Conservation (phyloP, 176 grass and related monocot species). For the Lolium perenne region DNA sequence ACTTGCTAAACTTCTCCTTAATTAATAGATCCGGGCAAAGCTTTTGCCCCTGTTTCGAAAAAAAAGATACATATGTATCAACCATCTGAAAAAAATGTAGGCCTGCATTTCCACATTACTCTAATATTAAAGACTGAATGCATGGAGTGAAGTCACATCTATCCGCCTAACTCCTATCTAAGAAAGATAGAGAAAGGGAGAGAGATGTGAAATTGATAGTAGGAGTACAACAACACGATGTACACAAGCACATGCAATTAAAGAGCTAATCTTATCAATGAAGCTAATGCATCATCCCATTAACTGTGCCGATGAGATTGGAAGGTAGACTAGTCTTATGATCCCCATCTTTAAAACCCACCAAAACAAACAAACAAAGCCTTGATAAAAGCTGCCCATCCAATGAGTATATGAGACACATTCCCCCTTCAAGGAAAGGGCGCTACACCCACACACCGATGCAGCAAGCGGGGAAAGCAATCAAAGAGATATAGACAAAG, state of each 20-base stretch:
- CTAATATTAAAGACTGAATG: slow-evolving; percentile 1
- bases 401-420: slow-evolving; percentile 78
- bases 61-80: too few species aligned
- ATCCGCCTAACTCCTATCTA: slow-evolving; percentile 39
- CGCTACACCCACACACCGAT: slow-evolving; percentile 53
- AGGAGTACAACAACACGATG: neutral
- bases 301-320: slow-evolving; percentile 19
- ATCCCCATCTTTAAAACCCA: slow-evolving; percentile 44
- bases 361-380: slow-evolving; percentile 66
- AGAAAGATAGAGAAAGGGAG: neutral
- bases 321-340: slow-evolving; percentile 29
- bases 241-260: slow-evolving; percentile 14
- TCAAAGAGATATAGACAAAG: slow-evolving; percentile 69
- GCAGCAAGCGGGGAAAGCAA: slow-evolving; percentile 55
- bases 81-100: too few species aligned
- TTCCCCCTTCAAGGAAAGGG: slow-evolving; percentile 63
- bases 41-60: too few species aligned
- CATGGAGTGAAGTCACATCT: slow-evolving; percentile 28
- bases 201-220: neutral
- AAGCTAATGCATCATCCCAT: slow-evolving; percentile 32
- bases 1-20: too few species aligned
- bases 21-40: too few species aligned
- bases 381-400: slow-evolving; percentile 73
- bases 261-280: slow-evolving; percentile 11
- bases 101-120: neutral